Base-by-base conservation (phyloP, 2,329 filamentous ascomycete genomes). In the Aspergillus vadensis region DNA sequence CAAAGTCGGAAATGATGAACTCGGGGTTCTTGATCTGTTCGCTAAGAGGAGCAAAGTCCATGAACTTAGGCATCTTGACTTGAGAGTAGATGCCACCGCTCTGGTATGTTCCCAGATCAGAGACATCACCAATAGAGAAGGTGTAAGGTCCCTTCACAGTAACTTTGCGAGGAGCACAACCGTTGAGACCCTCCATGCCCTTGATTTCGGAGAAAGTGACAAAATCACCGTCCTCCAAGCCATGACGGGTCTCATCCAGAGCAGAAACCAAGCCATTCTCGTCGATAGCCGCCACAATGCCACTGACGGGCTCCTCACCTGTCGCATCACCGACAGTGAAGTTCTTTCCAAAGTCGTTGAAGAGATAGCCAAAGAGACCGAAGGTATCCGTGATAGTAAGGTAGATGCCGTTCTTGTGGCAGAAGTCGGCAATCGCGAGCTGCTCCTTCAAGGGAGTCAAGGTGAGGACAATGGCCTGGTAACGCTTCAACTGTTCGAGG, bases 51-150 rank as follows among this genome's bases (percentile, higher is more conserved):
- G 97, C 91, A 79, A 98, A 99, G 74, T 95, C 86, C 70, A 98
- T 79, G 57, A 92, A 86, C 80, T 95, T 97, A 54, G 95, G 95
- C 94, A 97, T 97, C 85, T 98, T 99, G 77, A 98, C 95, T 77
- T 99, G 95, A 41, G 91, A 89, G 77, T 91, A 99, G 61, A 97
- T 86, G 62, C 95, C 95, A 50, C 94, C 94, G 55, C 90, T 86
- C 81, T 91, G 82, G 81, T 99, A 99, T 70, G 91, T 84, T 38
- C 95, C 95, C 38, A 97, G 83, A 5, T 87, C 89, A 23, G 91
- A 91, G 9, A 98, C 92, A 74, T 97, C 92, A 44, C 94, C 95
- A 68, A 99, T 97, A 14, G 92, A 95, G 79, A 99, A 99, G 8
- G 93, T 97, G 76, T 98, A 99, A 3, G 95, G 95, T 0, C 91